A percentile compares a stretch with the other conserved stretches of the same genome.
Conservation (phyloP, 2,329 filamentous ascomycete genomes). For the Fusarium ramigenum region DNA sequence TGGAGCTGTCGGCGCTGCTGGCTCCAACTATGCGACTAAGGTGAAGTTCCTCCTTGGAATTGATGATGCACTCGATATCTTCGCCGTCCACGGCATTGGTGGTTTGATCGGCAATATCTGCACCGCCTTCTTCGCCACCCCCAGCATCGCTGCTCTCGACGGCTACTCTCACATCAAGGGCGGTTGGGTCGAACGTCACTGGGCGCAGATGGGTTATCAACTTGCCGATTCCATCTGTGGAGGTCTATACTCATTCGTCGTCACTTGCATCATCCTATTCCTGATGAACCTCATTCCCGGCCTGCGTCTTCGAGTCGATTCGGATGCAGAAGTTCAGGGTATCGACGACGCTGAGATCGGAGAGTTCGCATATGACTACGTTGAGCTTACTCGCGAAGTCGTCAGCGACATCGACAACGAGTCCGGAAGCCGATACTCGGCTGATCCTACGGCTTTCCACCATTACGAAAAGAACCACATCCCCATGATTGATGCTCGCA, state of each 20-base stretch:
- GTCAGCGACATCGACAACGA: slow-evolving; percentile 59
- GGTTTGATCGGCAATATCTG: slow-evolving; percentile 82
- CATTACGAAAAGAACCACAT: slow-evolving; percentile 61
- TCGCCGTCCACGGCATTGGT: slow-evolving; percentile 82
- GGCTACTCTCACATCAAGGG: slow-evolving; percentile 73
- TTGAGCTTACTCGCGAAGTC: slow-evolving; percentile 76
- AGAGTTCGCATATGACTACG: slow-evolving; percentile 95
- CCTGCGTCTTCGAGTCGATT: slow-evolving; percentile 75
- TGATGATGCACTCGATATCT: slow-evolving; percentile 90
- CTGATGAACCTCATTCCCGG: slow-evolving; percentile 82
- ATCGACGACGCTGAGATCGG: slow-evolving; percentile 92
- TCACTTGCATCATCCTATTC: slow-evolving; percentile 82
- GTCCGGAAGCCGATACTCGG: slow-evolving; percentile 54
- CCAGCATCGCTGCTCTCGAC: slow-evolving; percentile 86
- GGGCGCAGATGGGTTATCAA: slow-evolving; percentile 85
- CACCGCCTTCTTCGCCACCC: slow-evolving; percentile 84
- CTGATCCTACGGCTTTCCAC: slow-evolving; percentile 52
- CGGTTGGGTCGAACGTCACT: slow-evolving; percentile 86
- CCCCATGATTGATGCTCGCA: slow-evolving; percentile 57
- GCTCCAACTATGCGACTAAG: slow-evolving; percentile 91
- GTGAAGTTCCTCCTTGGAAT: slow-evolving; percentile 84
- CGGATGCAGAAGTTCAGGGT: slow-evolving; percentile 83
- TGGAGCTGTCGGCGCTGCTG: slow-evolving; percentile 77
- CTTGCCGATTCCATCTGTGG: slow-evolving; percentile 82
- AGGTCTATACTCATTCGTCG: slow-evolving; percentile 79